A percentile compares a stretch with the other conserved stretches of the same genome.
Conservation (phyloP, 495 filamentous ascomycete genomes). For the Oleoguttula mirabilis region DNA sequence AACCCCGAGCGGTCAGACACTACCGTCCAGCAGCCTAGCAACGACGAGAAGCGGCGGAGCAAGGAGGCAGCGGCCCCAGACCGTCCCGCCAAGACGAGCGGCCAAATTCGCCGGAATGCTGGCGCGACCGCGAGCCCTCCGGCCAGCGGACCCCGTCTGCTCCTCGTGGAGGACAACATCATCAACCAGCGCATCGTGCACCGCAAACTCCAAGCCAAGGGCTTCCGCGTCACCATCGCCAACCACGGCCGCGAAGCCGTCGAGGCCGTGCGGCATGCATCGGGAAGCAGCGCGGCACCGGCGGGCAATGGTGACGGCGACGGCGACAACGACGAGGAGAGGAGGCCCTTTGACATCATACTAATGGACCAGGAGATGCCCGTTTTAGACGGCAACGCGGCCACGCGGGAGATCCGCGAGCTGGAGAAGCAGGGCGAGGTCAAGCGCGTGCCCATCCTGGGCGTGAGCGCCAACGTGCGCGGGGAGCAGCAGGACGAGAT, state of each 20-base stretch:
- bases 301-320: too few relatives aligned
- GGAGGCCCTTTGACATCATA: conserved; percentile 18
- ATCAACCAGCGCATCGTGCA: conserved; percentile 28
- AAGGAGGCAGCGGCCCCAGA: too few relatives aligned
- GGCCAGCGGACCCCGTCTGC: too few relatives aligned
- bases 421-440: conserved; percentile 17
- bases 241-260: conserved; percentile 28
- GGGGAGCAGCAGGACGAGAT: conserved; percentile 22
- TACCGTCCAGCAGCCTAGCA: too few relatives aligned
- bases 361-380: conserved; percentile 33
- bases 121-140: too few relatives aligned
- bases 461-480: conserved; percentile 27
- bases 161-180: conserved; percentile 24
- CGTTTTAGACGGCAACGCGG: conserved; percentile 25
- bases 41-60: too few relatives aligned
- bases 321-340: conserved; percentile 5
- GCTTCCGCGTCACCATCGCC: conserved; percentile 24
- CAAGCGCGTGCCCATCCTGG: conserved; percentile 20
- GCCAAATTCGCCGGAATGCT: too few relatives aligned
- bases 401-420: conserved; percentile 20
- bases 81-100: too few relatives aligned
- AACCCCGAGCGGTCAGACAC: neutral
- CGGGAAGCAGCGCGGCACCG: too few relatives aligned
- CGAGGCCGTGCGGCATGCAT: conserved; percentile 16
- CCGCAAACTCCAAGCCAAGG: conserved; percentile 22